phyloP scores from a whole-genome alignment of 1,139 yeast genomes.

The Suhomyces atakaporum region DNA sequence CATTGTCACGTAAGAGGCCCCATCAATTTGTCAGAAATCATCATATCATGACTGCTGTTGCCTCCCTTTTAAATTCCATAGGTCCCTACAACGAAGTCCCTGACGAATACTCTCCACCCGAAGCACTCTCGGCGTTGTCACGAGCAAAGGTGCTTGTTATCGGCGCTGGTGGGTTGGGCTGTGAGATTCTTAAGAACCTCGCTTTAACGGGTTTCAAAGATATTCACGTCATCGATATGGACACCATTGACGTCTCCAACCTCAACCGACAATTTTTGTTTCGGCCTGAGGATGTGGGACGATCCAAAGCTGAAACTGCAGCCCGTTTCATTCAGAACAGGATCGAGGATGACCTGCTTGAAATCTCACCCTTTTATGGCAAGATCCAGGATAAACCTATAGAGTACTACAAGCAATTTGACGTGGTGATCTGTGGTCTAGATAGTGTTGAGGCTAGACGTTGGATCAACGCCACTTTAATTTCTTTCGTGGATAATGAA shows the following conservation, averaged over 20 bases:
- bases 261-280: constrained; percentile 89
- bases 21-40: too few species aligned
- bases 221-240: constrained; percentile 90
- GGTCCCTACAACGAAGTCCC: constrained; percentile 50
- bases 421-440: constrained; percentile 79
- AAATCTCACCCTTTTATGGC: constrained; percentile 59
- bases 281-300: constrained; percentile 71
- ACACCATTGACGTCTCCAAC: constrained; percentile 87
- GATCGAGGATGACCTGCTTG: constrained; percentile 43
- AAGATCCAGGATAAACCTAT: constrained; percentile 71
- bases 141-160: constrained; percentile 52
- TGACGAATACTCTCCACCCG: constrained; percentile 33
- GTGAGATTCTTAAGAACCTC: constrained; percentile 84
- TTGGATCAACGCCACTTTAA: constrained; percentile 82
- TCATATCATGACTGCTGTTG: too few species aligned
- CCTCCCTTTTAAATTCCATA: constrained; percentile 25
- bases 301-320: constrained; percentile 79
- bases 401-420: constrained; percentile 68
- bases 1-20: too few species aligned
- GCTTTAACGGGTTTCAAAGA: constrained; percentile 75
- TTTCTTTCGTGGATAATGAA: constrained; percentile 58
- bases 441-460: constrained; percentile 90
- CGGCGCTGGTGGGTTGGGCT: constrained; percentile 97
- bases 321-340: constrained; percentile 58
- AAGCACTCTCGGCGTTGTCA: constrained; percentile 30